These are phyloP conservation scores for Pyronema omphalodes DNA, from an alignment of 495 filamentous ascomycete genomes.

Conservation along the genomic window DNA sequence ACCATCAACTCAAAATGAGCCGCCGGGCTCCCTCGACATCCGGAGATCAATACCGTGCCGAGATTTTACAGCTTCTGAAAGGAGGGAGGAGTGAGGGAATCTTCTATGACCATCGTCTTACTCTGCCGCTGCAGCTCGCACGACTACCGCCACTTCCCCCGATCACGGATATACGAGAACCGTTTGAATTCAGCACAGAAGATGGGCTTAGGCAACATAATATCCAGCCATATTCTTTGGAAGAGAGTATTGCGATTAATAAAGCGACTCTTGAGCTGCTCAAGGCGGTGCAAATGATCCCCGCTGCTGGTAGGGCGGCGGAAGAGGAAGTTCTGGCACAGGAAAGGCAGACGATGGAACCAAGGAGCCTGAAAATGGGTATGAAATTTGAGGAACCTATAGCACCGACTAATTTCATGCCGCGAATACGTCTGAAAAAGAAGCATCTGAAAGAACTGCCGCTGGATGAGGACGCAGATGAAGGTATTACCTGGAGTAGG, in stretches of 20 bases:
- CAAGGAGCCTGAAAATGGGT: not conserved
- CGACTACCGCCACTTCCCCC: slow-evolving; percentile 12
- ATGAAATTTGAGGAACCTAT: not conserved
- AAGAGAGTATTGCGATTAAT: not conserved
- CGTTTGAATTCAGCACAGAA: slow-evolving; percentile 11
- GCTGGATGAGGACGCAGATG: not conserved
- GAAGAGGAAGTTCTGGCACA: not conserved
- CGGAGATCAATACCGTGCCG: not conserved
- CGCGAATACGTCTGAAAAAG: no score
- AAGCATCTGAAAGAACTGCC: not conserved
- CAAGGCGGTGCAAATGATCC: not conserved
- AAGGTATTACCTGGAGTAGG: no score
- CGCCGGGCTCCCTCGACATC: no score
- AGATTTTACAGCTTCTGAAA: not conserved
- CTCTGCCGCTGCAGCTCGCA: not conserved
- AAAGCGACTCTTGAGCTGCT: not conserved
- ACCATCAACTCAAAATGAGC: no score
- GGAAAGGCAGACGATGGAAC: not conserved
- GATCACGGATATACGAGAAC: slow-evolving; percentile 16
- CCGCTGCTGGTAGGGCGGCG: not conserved
- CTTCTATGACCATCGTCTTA: not conserved
- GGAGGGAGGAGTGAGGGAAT: not conserved
- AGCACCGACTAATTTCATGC: not conserved
- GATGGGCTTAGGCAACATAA: slow-evolving; percentile 5
- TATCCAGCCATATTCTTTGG: not conserved